phyloP scores from a whole-genome alignment of 169 alveolate genomes.

The Theileria parva region DNA sequence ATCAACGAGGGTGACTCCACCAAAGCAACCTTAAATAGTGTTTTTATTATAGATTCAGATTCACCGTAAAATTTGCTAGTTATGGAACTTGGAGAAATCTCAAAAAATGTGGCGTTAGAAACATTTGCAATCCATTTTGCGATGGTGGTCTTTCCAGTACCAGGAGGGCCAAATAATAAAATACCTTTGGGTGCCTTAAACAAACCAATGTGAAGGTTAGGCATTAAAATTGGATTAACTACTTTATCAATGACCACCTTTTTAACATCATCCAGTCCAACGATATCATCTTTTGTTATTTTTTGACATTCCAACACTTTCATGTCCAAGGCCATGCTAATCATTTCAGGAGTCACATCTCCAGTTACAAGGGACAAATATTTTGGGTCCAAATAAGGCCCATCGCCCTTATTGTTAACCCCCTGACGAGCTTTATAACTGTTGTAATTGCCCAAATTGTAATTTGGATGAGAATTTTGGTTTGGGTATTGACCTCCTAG shows the following conservation, averaged over 20 bases:
- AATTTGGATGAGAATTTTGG: background rate
- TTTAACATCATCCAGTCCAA: conserved; percentile 70
- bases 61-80: conserved; percentile 93
- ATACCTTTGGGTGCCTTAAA: conserved; percentile 86
- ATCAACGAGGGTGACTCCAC: conserved; percentile 88
- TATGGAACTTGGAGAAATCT: conserved; percentile 89
- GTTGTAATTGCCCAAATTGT: background rate
- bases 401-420: background rate
- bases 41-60: conserved; percentile 89
- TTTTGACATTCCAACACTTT: conserved; percentile 41
- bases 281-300: conserved; percentile 68
- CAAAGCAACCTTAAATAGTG: conserved; percentile 87
- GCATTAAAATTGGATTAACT: conserved; percentile 82
- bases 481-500: background rate
- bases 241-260: conserved; percentile 81
- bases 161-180: conserved; percentile 86
- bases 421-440: background rate
- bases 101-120: conserved; percentile 88
- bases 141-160: conserved; percentile 86
- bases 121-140: conserved; percentile 92
- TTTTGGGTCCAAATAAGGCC: conserved; percentile 13
- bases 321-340: conserved; percentile 55
- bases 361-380: conserved; percentile 37
- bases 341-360: conserved; percentile 53
- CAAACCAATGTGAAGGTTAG: conserved; percentile 83